A percentile compares a stretch with the other conserved stretches of the same genome.
Evolutionary conservation across 805 yeast species (phyloP).

Genomic region (Wickerhamomyces alni): DNA sequence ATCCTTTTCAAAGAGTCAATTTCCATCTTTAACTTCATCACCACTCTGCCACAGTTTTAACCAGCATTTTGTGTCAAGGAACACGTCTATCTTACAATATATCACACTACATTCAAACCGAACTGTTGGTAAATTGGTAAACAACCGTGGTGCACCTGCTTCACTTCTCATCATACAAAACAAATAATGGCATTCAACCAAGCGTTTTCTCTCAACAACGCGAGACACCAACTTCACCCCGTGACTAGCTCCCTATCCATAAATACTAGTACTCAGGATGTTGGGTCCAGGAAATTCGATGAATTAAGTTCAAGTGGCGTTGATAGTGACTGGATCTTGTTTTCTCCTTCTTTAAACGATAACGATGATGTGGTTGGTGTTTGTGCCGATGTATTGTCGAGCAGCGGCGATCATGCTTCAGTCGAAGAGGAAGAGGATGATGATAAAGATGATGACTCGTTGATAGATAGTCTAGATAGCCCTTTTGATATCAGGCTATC

Average conservation of each 20-base stretch:
- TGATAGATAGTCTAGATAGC: conserved; percentile 20
- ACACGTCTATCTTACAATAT: too few relatives aligned
- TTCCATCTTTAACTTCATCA: too few relatives aligned
- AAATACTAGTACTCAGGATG: not conserved
- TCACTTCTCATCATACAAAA: too few relatives aligned
- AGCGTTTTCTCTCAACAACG: conserved; percentile 3
- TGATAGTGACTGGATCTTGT: conserved; percentile 23
- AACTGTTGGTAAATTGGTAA: too few relatives aligned
- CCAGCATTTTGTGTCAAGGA: too few relatives aligned
- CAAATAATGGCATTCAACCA: conserved; percentile 10
- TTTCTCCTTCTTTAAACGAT: conserved; percentile 15
- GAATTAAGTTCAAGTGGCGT: conserved; percentile 20
- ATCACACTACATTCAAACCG: too few relatives aligned
- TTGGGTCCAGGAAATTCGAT: conserved; percentile 6
- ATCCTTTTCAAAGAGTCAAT: too few relatives aligned
- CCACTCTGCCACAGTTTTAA: too few relatives aligned
- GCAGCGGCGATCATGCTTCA: conserved; percentile 1
- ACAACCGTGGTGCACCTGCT: too few relatives aligned
- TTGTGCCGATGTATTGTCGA: conserved; percentile 13
- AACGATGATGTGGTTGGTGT: not conserved
- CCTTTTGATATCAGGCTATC: conserved; percentile 7
- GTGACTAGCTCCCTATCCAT: conserved; percentile 1
- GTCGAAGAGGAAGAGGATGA: conserved; percentile 15
- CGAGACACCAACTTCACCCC: conserved; percentile 2
- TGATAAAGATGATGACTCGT: conserved; percentile 21